Percentiles rank a stretch among this genome's conserved stretches.
Conservation (phyloP, 768 basidiomycete species). For the Serendipita sp. region DNA sequence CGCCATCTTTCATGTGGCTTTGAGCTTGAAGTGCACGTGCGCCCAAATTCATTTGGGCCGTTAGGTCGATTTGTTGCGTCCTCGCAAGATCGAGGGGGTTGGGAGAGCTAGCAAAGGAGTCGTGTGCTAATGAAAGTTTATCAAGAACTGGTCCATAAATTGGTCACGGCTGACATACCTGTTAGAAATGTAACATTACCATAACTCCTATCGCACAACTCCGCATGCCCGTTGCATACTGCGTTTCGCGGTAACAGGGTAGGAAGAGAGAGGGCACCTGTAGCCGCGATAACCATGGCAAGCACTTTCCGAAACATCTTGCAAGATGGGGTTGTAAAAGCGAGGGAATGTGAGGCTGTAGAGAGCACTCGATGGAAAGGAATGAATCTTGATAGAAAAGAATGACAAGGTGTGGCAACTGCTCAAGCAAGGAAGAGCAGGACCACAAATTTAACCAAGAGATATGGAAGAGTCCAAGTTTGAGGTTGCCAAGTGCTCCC, state of each 20-base stretch:
- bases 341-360: too few species aligned
- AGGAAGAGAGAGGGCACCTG: neutral
- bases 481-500: too few species aligned
- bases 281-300: neutral
- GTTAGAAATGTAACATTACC: conserved; percentile 23
- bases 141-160: conserved; percentile 21
- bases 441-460: too few species aligned
- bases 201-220: conserved; percentile 43
- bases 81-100: conserved; percentile 25
- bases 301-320: neutral
- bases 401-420: too few species aligned
- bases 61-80: conserved; percentile 15
- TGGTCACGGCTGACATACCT: conserved; percentile 18
- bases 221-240: conserved; percentile 50
- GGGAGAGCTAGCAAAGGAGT: conserved; percentile 36
- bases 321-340: too few species aligned
- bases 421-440: too few species aligned
- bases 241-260: neutral
- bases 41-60: conserved; percentile 1
- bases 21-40: conserved; percentile 48
- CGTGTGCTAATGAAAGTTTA: conserved; percentile 28
- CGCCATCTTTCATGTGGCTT: conserved; percentile 22
- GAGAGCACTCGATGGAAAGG: too few species aligned
- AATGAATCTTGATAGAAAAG: too few species aligned
- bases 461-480: too few species aligned